phyloP scores from a whole-genome alignment of 2,329 filamentous ascomycete genomes.

The Fulvia fulva region DNA sequence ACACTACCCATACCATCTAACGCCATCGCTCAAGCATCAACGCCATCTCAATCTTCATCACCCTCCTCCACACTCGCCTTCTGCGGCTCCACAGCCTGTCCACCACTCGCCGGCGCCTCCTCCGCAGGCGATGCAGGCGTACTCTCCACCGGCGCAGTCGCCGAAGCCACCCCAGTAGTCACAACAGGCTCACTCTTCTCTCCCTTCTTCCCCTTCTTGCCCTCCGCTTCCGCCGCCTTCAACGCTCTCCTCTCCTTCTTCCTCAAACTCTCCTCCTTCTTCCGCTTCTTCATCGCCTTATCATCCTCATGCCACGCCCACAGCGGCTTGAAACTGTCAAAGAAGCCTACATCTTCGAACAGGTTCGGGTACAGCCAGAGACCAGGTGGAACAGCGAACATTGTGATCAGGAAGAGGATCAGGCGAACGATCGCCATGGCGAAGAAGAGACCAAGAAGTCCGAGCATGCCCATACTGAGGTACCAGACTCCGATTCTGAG shows the following conservation, averaged over 20 bases:
- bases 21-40: slow-evolving; percentile 16
- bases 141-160: slow-evolving; percentile 12
- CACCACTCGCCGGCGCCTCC: slow-evolving; percentile 8
- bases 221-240: slow-evolving; percentile 26
- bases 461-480: slow-evolving; percentile 87
- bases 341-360: slow-evolving; percentile 97
- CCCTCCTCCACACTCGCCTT: slow-evolving; percentile 31
- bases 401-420: slow-evolving; percentile 89
- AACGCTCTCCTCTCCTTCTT: slow-evolving; percentile 32
- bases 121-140: slow-evolving; percentile 23
- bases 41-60: slow-evolving; percentile 25
- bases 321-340: slow-evolving; percentile 91
- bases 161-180: slow-evolving; percentile 6
- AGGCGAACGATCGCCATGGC: slow-evolving; percentile 95
- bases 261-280: slow-evolving; percentile 33
- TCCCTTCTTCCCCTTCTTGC: slow-evolving; percentile 18
- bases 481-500: slow-evolving; percentile 96
- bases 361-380: slow-evolving; percentile 98
- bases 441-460: slow-evolving; percentile 89
- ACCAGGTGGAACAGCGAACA: slow-evolving; percentile 77
- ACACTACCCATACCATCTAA: slow-evolving; percentile 3
- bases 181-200: slow-evolving; percentile 13
- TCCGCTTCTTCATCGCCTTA: slow-evolving; percentile 36
- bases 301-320: slow-evolving; percentile 85
- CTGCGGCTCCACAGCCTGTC: slow-evolving; percentile 21